Percentiles rank a stretch among this genome's conserved stretches.
phyloP scores from a whole-genome alignment of 2,329 filamentous ascomycete genomes.

The Colletotrichum lupini region DNA sequence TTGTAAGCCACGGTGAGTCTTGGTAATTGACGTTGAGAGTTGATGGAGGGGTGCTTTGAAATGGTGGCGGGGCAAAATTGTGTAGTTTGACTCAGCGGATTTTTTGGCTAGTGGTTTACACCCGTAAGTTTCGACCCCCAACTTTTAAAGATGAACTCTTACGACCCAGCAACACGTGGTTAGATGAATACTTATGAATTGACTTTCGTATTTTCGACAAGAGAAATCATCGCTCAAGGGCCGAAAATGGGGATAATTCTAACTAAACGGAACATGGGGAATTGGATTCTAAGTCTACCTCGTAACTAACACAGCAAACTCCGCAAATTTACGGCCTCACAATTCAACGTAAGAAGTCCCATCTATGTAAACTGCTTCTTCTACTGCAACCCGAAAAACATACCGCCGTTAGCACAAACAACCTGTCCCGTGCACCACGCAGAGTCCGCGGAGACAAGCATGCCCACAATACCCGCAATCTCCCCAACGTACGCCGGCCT shows the following conservation, averaged over 20 bases:
- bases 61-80: slow-evolving; percentile 28
- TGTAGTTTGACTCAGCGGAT: slow-evolving; percentile 31
- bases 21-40: slow-evolving; percentile 3
- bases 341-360: neutral
- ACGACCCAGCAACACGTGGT: neutral
- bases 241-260: neutral
- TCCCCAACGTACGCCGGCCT: slow-evolving; percentile 75
- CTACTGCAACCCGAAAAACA: slow-evolving; percentile 55
- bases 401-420: slow-evolving; percentile 83
- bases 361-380: neutral
- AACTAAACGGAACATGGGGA: neutral
- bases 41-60: slow-evolving; percentile 29
- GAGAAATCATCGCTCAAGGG: neutral
- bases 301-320: neutral
- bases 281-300: slow-evolving; percentile 25
- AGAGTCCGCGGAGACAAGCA: slow-evolving; percentile 79
- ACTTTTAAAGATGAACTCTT: neutral
- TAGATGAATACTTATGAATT: neutral
- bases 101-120: slow-evolving; percentile 28
- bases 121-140: neutral
- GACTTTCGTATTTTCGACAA: neutral
- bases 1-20: neutral
- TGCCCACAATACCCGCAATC: slow-evolving; percentile 80
- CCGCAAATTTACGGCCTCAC: neutral
- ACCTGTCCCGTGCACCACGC: slow-evolving; percentile 84